Base-by-base conservation (phyloP, 2,329 filamentous ascomycete species). In the Fusarium sp. region DNA sequence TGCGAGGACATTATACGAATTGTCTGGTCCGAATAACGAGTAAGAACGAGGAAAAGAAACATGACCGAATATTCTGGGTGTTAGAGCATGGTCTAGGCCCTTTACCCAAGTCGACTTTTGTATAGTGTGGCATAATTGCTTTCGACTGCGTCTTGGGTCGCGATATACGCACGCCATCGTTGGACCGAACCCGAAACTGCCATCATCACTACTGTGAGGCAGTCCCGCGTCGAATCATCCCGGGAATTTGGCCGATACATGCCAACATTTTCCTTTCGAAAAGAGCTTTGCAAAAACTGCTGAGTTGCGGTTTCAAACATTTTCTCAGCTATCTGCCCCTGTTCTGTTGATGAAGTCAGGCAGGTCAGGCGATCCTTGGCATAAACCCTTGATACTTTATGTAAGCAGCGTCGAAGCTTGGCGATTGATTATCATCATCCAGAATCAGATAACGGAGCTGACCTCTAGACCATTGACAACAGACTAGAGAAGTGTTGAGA, bases 331-430 rank as follows among this genome's bases (percentile, higher is more conserved):
- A 22, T 39, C 31, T 38, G 42, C 26, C 45, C 40, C 39, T 28
- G 52, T 9, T 42, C 22, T 26, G 22, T 31, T 13, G 8, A 58
- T 36, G 7, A 48, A 28, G 51, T 20, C 28, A 17, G 11, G 20
- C 28, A 17, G 11, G 20, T 14, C 24, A 22, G 18, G 17, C 20
- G 13, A 52, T 60, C 18, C 36, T 53, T 60, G 51, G 22, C 20
- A 40, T 39, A 45, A 31, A 53, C 60, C 60, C 46, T 48, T 34
- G 51, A 44, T 48, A 13, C n/a, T 28, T 53, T 65, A 60, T 38
- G 36, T 64, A 31, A 60, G 53, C 53, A 22, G 22, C 17, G 31
- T 34, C 18, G 26, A 49, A 22, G 50, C 40, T 44, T 65, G 61
- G 33, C 42, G 40, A 63, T 31, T 22, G 42, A 43, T 34, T 40